Conservation (phyloP, 2,329 filamentous ascomycete genomes). For the Balansia obtecta region DNA sequence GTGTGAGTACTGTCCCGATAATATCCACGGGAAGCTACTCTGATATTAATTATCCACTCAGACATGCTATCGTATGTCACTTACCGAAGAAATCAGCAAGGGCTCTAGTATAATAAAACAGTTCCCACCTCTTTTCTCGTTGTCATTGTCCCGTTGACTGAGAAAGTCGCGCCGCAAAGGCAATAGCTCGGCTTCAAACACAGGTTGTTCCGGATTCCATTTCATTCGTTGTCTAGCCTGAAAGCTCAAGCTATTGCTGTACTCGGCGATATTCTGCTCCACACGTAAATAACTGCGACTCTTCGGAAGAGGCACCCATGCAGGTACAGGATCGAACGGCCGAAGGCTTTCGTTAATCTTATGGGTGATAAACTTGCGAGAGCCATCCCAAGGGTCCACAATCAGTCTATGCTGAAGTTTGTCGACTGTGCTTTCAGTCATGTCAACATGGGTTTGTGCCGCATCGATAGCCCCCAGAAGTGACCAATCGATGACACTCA, state of each 20-base stretch:
- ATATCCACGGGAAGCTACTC: conserved; percentile 51
- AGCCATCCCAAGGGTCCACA: conserved; percentile 47
- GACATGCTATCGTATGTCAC: conserved; percentile 17
- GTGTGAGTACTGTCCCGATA: conserved; percentile 60
- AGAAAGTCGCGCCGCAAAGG: conserved; percentile 73
- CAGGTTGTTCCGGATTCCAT: conserved; percentile 63
- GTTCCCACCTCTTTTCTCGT: conserved; percentile 28
- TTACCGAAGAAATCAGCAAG: conserved; percentile 61
- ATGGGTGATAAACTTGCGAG: conserved; percentile 46
- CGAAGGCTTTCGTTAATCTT: conserved; percentile 44
- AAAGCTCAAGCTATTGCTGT: conserved; percentile 64
- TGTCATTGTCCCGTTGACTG: conserved; percentile 47
- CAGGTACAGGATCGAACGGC: conserved; percentile 52
- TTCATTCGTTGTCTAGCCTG: conserved; percentile 37
- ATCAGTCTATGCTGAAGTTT: conserved; percentile 39
- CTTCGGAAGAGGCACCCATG: conserved; percentile 34
- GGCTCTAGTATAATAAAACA: conserved; percentile 69
- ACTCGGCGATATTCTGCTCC: conserved; percentile 61
- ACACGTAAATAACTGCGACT: conserved; percentile 28
- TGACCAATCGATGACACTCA: conserved; percentile 44
- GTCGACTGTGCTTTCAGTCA: neutral
- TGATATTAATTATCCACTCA: too few species aligned
- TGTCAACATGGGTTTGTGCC: conserved; percentile 11
- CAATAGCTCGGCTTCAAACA: conserved; percentile 63
- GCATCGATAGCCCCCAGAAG: conserved; percentile 30